Percentiles rank a stretch among this genome's conserved stretches.
These are phyloP conservation scores for Thalassiosira livingstoniorum DNA, from an alignment of 352 stramenopile species.

Conservation along the genomic window DNA sequence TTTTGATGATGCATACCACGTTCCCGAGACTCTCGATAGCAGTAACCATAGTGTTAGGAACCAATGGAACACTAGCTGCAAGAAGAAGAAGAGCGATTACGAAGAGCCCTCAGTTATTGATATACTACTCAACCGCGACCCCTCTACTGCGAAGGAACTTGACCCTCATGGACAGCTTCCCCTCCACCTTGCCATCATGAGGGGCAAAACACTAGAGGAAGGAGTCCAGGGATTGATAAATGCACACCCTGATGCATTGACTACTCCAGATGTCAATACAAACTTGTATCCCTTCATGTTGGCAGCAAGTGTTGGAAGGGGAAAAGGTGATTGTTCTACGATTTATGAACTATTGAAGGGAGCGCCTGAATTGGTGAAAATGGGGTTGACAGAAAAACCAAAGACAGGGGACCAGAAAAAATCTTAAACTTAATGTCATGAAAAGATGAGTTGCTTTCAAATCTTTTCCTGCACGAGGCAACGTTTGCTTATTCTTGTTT, in stretches of 20 bases:
- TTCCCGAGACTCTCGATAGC: slow-evolving; percentile 21
- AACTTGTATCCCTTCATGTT: slow-evolving; percentile 69
- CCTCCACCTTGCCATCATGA: slow-evolving; percentile 68
- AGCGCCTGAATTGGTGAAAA: slow-evolving; percentile 51
- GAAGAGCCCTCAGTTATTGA: slow-evolving; percentile 67
- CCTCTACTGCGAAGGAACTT: slow-evolving; percentile 30
- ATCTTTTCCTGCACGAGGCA: no score
- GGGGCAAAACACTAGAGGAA: slow-evolving; percentile 64
- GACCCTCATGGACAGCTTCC: slow-evolving; percentile 61
- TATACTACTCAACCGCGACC: slow-evolving; percentile 57
- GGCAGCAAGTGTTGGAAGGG: slow-evolving; percentile 40
- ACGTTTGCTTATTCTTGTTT: no score
- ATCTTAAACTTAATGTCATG: no score
- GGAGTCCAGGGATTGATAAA: slow-evolving; percentile 42
- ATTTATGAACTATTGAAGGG: slow-evolving; percentile 61
- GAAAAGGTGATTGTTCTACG: slow-evolving; percentile 43
- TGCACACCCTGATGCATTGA: slow-evolving; percentile 50
- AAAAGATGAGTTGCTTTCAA: no score
- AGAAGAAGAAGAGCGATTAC: slow-evolving; percentile 56
- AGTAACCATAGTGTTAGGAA: slow-evolving; percentile 17
- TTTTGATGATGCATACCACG: slow-evolving; percentile 66
- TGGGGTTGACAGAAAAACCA: slow-evolving; percentile 25
- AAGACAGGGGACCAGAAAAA: no score
- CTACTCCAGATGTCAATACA: slow-evolving; percentile 38
- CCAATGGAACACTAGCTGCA: slow-evolving; percentile 17